Evolutionary conservation across 75 land plant genomes (phyloP).

Genomic region (Selaginella moellendorffii): DNA sequence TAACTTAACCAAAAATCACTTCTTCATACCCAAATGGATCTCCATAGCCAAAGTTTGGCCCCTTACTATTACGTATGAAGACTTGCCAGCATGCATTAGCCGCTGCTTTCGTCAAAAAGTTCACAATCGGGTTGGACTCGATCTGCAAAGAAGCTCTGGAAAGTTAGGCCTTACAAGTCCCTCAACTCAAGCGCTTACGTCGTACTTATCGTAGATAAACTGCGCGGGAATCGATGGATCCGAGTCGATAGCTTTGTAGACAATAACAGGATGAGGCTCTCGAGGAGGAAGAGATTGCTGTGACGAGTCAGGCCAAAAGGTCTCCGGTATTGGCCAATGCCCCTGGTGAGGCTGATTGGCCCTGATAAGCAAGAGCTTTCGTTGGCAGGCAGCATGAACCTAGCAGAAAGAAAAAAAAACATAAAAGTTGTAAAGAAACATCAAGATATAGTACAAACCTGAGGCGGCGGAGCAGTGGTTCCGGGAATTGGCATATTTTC

Average conservation of each 20-base stretch:
- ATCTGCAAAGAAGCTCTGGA: slow-evolving; percentile 13
- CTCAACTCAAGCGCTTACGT: slow-evolving; percentile 16
- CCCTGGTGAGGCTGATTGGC: slow-evolving; percentile 26
- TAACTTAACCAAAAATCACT: no score
- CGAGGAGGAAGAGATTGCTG: slow-evolving; percentile 16
- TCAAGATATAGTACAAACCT: slow-evolving; percentile 3
- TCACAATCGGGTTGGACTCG: slow-evolving; percentile 23
- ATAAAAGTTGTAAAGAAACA: not conserved
- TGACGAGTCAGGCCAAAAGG: slow-evolving; percentile 24
- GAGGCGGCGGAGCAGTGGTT: slow-evolving; percentile 17
- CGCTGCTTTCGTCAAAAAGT: slow-evolving; percentile 18
- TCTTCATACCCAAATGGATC: slow-evolving; percentile 27
- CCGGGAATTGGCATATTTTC: slow-evolving; percentile 21
- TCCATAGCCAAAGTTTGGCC: slow-evolving; percentile 23
- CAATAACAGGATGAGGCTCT: slow-evolving; percentile 23
- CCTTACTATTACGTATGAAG: slow-evolving; percentile 22
- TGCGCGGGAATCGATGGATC: slow-evolving; percentile 21
- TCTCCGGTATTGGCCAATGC: slow-evolving; percentile 29
- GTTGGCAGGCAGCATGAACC: slow-evolving; percentile 21
- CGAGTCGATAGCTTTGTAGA: slow-evolving; percentile 22
- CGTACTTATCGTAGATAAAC: slow-evolving; percentile 23
- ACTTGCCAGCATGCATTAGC: slow-evolving; percentile 28
- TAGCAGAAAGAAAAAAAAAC: not conserved
- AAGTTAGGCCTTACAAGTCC: not conserved
- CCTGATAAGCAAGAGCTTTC: slow-evolving; percentile 18